phyloP scores from a whole-genome alignment of 345 rosid species.

The Combretum micranthum region DNA sequence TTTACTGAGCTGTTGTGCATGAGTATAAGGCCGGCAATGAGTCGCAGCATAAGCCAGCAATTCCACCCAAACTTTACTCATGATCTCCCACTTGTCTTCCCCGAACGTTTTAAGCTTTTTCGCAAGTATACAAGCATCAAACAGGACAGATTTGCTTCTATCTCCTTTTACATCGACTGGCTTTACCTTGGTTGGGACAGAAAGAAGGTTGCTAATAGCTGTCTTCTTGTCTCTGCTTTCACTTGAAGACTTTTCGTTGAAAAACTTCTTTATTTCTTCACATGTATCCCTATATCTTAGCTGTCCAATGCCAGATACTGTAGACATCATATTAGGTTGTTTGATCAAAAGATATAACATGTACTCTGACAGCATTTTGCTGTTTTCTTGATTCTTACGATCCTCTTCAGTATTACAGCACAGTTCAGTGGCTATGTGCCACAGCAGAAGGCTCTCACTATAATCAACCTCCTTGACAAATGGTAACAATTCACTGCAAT shows the following conservation, averaged over 20 bases:
- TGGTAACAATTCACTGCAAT: background rate
- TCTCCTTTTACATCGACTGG: background rate
- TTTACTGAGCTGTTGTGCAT: constrained; percentile 38
- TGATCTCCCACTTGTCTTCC: constrained; percentile 9
- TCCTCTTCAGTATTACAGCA: constrained; percentile 6
- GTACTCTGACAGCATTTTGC: constrained; percentile 13
- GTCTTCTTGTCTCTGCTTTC: background rate
- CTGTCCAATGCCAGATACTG: constrained; percentile 16
- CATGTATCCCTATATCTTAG: constrained; percentile 17
- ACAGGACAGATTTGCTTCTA: background rate
- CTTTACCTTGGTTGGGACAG: background rate
- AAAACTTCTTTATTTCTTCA: constrained; percentile 3
- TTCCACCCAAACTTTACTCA: constrained; percentile 25
- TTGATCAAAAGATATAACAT: constrained; percentile 15
- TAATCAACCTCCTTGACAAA: constrained; percentile 11
- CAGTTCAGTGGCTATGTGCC: constrained; percentile 27
- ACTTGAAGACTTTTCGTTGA: background rate
- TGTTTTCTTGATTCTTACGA: background rate
- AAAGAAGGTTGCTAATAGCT: background rate
- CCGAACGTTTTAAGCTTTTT: background rate
- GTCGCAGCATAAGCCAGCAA: constrained; percentile 12
- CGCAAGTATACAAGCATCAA: background rate
- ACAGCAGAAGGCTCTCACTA: constrained; percentile 13
- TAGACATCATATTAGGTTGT: constrained; percentile 12
- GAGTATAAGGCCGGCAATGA: constrained; percentile 21